Evolutionary conservation across 768 basidiomycete species (phyloP).

Genomic region (Podaxis sp.): DNA sequence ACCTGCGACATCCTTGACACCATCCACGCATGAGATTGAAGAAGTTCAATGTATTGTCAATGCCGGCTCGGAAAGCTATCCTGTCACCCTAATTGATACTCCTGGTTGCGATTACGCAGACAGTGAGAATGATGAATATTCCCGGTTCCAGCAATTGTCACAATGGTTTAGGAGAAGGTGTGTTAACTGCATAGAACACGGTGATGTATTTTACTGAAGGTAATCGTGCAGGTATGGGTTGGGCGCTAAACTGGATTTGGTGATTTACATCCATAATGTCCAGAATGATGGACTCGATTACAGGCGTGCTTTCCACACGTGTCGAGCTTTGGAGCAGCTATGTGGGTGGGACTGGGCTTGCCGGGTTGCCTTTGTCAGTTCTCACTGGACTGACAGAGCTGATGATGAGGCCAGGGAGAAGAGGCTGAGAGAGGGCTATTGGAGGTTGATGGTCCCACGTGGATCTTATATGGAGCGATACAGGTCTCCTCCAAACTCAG

Average conservation of each 20-base stretch:
- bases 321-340: neutral
- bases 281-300: neutral
- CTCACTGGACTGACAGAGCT: neutral
- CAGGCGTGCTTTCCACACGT: neutral
- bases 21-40: neutral
- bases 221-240: neutral
- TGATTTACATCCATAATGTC: neutral
- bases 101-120: slow-evolving; percentile 3
- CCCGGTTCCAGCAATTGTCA: neutral
- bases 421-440: neutral
- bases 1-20: neutral
- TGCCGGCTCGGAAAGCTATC: neutral
- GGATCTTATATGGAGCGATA: neutral
- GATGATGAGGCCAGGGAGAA: neutral
- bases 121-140: neutral
- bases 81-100: slow-evolving; percentile 5
- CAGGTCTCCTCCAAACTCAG: neutral
- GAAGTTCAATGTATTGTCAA: neutral
- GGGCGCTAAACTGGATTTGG: neutral
- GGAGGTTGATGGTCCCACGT: neutral
- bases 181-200: neutral
- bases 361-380: neutral
- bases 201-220: neutral
- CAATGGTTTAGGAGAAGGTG: neutral
- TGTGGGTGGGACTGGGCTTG: neutral